These are phyloP conservation scores for Penicillium arizonense DNA, from an alignment of 495 filamentous ascomycete species.

Conservation along the genomic window DNA sequence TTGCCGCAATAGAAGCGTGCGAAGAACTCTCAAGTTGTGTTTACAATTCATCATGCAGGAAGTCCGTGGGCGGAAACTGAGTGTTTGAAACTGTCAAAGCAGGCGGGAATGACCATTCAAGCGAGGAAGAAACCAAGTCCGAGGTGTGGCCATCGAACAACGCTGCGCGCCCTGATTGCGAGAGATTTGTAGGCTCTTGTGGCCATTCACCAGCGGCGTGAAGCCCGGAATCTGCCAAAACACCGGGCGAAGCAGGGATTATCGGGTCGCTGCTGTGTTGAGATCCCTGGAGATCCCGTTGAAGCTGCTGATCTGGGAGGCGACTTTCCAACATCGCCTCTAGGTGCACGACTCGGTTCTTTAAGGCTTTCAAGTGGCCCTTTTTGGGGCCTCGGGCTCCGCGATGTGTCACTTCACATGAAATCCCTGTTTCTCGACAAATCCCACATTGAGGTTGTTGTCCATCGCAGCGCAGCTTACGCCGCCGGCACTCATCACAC, in stretches of 20 bases:
- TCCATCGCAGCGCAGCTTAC: conserved; percentile 50
- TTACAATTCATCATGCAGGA: conserved; percentile 10
- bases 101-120: not conserved
- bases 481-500: conserved; percentile 44
- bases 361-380: conserved; percentile 49
- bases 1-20: too few relatives aligned
- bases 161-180: too few relatives aligned
- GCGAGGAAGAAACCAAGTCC: not conserved
- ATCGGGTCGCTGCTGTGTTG: not conserved
- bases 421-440: conserved; percentile 46
- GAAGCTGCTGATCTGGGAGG: not conserved
- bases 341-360: conserved; percentile 4
- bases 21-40: too few relatives aligned
- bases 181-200: too few relatives aligned
- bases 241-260: not conserved
- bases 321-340: conserved; percentile 4
- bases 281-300: not conserved
- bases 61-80: not conserved
- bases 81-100: not conserved
- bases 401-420: conserved; percentile 46
- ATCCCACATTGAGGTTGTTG: conserved; percentile 49
- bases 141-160: not conserved
- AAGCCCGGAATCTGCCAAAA: not conserved
- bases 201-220: too few relatives aligned
- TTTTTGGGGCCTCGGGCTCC: conserved; percentile 51